Conservation (phyloP, 495 filamentous ascomycete genomes). For the Cercophora scortea region DNA sequence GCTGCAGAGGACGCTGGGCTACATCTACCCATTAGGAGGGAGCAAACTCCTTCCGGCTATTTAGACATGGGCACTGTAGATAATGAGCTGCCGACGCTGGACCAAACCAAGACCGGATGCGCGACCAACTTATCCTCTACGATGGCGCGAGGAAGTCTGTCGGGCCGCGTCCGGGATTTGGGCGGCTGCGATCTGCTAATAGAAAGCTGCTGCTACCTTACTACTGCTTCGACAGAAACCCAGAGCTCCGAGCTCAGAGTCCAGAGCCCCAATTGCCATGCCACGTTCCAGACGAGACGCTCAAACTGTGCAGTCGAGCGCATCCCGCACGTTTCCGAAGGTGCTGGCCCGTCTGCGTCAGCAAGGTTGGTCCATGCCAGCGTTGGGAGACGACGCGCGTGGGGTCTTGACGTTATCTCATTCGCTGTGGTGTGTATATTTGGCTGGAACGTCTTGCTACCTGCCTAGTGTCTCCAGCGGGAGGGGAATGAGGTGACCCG, state of each 20-base stretch:
- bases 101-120: slow-evolving; percentile 7
- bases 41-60: slow-evolving; percentile 31
- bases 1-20: slow-evolving; percentile 11
- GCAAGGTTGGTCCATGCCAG: slow-evolving; percentile 5
- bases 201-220: not conserved
- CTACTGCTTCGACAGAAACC: too few relatives aligned
- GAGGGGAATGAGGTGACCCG: too few relatives aligned
- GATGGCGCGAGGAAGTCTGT: not conserved
- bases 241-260: too few relatives aligned
- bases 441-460: not conserved
- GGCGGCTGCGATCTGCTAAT: slow-evolving; percentile 8
- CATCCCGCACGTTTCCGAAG: not conserved
- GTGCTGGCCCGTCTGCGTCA: not conserved
- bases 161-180: slow-evolving; percentile 4
- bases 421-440: slow-evolving; percentile 25
- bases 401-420: slow-evolving; percentile 29
- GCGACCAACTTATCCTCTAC: slow-evolving; percentile 2
- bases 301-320: slow-evolving; percentile 3
- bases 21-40: slow-evolving; percentile 30
- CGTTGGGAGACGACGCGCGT: slow-evolving; percentile 25
- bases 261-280: too few relatives aligned
- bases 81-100: slow-evolving; percentile 12
- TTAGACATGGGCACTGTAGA: slow-evolving; percentile 31
- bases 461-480: too few relatives aligned
- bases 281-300: not conserved